Evolutionary conservation across 352 stramenopile species (phyloP), one percentile per base, ranked within the genome.

Genomic region (Pythium brachiatum): DNA sequence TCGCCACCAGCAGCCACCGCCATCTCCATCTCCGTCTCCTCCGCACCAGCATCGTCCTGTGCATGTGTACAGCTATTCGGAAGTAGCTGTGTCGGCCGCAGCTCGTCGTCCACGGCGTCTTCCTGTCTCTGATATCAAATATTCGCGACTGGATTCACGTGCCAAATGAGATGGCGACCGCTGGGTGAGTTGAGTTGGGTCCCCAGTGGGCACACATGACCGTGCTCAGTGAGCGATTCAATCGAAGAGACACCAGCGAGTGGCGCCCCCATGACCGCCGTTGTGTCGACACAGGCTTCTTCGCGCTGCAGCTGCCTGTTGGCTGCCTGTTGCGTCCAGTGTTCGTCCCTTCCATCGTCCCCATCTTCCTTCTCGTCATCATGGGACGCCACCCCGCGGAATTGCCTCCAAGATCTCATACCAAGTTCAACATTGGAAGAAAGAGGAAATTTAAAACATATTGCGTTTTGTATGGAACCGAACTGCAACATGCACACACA

Each of bases 291-390:
- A 44, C 36, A 44, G 31, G 31, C 36, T 13, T 41, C 9, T 44
- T 44, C 36, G n/a, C 16, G 16, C 36, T 18, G 21, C 41, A 48
- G 41, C 41, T 48, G 41, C 38, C 34, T 41, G 38, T 4, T 15
- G 41, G 41, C 26, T 48, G 41, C n/a, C 9, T 25, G 18, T 48
- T 46, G 38, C 38, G 16, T 46, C 15, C 38, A 46, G 16, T 23
- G 16, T 6, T 46, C 38, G 38, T 21, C 38, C n/a, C 38, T 46
- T 46, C 38, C 38, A 46, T 23, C 16, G 15, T 26, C 41, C 16
- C 41, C 41, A 48, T 48, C 41, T 15, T 48, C n/a, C 3, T 8
- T 48, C 41, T 48, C 41, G 41, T 48, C 41, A 48, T 48, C 41
- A 48, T 26, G 41, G 41, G 41, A 7, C 41, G 18, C 21, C 21